A percentile compares a stretch with the other conserved stretches of the same genome.
phyloP scores from a whole-genome alignment of 371 early-diverging fungal genomes.

The Circinella umbellata region DNA sequence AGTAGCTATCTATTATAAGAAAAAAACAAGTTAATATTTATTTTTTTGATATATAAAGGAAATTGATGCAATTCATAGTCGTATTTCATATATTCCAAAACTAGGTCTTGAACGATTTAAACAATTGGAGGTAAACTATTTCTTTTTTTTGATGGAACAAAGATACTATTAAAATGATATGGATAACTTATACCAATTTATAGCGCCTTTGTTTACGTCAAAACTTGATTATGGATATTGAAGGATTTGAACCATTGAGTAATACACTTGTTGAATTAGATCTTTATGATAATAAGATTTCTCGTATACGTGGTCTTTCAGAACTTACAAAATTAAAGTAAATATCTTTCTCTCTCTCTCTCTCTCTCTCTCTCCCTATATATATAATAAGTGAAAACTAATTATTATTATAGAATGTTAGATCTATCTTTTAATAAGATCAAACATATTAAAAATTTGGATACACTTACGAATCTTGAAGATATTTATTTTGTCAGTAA shows the following conservation, averaged over 20 bases:
- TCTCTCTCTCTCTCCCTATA: too few species aligned
- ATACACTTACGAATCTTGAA: constrained; percentile 56
- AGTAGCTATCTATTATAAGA: not conserved
- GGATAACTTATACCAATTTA: not conserved
- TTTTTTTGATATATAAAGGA: constrained; percentile 49
- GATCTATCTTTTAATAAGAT: constrained; percentile 95
- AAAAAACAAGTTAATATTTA: not conserved
- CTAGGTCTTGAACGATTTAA: constrained; percentile 75
- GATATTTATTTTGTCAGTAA: constrained; percentile 87
- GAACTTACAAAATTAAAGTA: constrained; percentile 67
- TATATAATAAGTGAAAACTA: too few species aligned
- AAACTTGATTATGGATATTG: constrained; percentile 84
- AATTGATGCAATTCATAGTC: constrained; percentile 82
- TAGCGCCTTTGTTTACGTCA: constrained; percentile 87
- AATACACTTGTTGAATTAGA: constrained; percentile 84
- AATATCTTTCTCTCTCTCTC: constrained; percentile 18
- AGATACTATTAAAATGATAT: not conserved
- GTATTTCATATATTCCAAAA: constrained; percentile 63
- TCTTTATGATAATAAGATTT: constrained; percentile 95
- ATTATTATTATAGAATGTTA: constrained; percentile 53
- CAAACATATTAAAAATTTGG: constrained; percentile 71
- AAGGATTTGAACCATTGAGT: constrained; percentile 64
- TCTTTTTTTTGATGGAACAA: too few species aligned
- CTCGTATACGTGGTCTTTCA: constrained; percentile 72
- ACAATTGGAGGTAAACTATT: constrained; percentile 62